Evolutionary conservation across 2,329 filamentous ascomycete genomes (phyloP).

Genomic region (Triangularia setosa): DNA sequence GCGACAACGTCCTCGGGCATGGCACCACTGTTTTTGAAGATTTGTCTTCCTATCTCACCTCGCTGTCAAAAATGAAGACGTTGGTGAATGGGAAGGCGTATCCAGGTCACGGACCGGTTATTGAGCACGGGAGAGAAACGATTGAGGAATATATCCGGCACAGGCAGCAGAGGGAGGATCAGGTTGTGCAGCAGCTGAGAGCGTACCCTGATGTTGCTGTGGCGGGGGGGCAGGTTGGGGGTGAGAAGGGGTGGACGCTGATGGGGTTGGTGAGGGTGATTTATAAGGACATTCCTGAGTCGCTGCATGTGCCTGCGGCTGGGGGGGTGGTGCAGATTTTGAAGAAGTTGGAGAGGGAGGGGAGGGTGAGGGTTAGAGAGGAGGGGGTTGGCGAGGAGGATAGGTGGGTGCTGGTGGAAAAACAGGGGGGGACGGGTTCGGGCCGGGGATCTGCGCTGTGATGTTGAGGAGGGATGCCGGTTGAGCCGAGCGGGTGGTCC

Average conservation of each 20-base stretch:
- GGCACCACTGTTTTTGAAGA: constrained; percentile 72
- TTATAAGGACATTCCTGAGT: constrained; percentile 74
- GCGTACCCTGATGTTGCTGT: background rate
- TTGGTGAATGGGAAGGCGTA: constrained; percentile 66
- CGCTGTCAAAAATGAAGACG: constrained; percentile 55
- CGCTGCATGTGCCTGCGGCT: constrained; percentile 71
- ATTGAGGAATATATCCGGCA: constrained; percentile 82
- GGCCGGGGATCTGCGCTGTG: background rate
- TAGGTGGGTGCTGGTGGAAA: background rate
- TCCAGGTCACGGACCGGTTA: constrained; percentile 79
- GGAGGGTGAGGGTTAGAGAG: constrained; percentile 50
- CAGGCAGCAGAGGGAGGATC: constrained; percentile 71
- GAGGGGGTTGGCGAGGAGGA: background rate
- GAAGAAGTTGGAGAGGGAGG: constrained; percentile 71
- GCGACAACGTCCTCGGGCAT: constrained; percentile 71
- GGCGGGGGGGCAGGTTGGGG: background rate
- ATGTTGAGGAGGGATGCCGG: background rate
- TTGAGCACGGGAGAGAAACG: constrained; percentile 67
- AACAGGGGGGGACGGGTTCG: background rate
- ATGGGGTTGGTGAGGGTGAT: constrained; percentile 86
- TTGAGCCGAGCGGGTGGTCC: background rate
- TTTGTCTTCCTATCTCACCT: constrained; percentile 56
- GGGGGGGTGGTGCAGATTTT: constrained; percentile 75
- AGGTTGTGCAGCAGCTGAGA: constrained; percentile 65
- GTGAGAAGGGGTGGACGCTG: constrained; percentile 50